Conservation (phyloP, 176 grass and related monocot genomes). For the Avena sativa region DNA sequence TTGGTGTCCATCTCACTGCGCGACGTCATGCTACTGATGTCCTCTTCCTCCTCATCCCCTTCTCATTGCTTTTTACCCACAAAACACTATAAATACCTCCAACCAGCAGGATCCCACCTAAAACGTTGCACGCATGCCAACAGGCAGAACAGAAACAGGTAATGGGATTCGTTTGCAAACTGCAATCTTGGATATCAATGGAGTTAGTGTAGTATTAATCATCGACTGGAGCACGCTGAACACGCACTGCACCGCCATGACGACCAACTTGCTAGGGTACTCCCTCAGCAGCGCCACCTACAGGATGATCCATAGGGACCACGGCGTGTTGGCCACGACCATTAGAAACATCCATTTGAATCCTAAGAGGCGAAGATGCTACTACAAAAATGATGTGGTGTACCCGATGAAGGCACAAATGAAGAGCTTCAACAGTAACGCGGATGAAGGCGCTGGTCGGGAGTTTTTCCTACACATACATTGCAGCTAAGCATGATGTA, state of each 20-base stretch:
- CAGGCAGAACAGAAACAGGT: too few relatives aligned
- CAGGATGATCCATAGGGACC: conserved; percentile 70
- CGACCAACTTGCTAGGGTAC: conserved; percentile 58
- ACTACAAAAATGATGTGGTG: neutral
- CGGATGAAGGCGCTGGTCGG: conserved; percentile 39
- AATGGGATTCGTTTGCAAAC: too few relatives aligned
- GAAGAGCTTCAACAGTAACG: conserved; percentile 75
- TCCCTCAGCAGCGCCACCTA: conserved; percentile 66
- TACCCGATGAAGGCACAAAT: conserved; percentile 54
- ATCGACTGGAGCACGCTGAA: conserved; percentile 58
- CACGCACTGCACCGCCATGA: conserved; percentile 50
- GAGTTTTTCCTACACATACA: conserved; percentile 49
- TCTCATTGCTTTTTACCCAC: conserved; percentile 63
- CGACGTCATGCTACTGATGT: neutral
- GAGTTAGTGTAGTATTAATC: neutral
- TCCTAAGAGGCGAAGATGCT: neutral
- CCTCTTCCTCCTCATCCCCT: too few relatives aligned
- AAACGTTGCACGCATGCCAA: too few relatives aligned
- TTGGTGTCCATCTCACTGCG: neutral
- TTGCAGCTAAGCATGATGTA: too few relatives aligned
- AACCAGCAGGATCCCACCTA: conserved; percentile 46
- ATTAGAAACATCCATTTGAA: conserved; percentile 58
- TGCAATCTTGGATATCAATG: too few relatives aligned
- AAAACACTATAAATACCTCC: conserved; percentile 66
- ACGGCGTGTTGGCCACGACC: conserved; percentile 51